Conservation (phyloP, 352 stramenopile genomes). For the Lagenidium sp. region DNA sequence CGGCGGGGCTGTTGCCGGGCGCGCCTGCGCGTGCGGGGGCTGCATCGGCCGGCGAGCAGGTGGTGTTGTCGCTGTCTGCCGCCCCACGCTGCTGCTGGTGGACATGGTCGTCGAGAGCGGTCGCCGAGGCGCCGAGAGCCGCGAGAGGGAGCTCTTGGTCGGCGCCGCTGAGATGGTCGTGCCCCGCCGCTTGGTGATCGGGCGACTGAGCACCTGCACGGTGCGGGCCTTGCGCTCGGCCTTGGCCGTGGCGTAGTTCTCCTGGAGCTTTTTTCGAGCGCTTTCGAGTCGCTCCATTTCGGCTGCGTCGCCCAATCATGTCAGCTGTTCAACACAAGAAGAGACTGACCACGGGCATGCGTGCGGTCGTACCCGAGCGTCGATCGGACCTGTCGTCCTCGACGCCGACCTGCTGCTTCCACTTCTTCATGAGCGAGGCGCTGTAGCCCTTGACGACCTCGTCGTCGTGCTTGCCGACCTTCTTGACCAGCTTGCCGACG, state of each 20-base stretch:
- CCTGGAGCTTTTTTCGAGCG: constrained; percentile 61
- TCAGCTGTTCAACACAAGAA: not conserved
- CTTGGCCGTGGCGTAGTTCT: constrained; percentile 62
- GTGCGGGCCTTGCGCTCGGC: constrained; percentile 64
- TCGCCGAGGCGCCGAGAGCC: no score
- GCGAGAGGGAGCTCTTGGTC: constrained; percentile 34
- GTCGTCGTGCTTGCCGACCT: constrained; percentile 81
- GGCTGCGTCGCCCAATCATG: constrained; percentile 7
- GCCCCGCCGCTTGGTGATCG: constrained; percentile 42
- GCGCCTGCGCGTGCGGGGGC: no score
- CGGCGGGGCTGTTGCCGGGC: no score
- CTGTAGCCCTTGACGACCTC: constrained; percentile 76
- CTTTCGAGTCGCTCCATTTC: constrained; percentile 51
- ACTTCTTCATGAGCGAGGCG: constrained; percentile 73
- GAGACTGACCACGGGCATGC: constrained; percentile 2
- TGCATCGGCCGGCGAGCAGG: no score
- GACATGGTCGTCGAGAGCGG: constrained; percentile 18
- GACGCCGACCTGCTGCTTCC: constrained; percentile 67
- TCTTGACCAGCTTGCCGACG: constrained; percentile 76
- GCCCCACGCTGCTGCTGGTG: constrained; percentile 21
- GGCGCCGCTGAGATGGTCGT: constrained; percentile 56
- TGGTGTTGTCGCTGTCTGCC: no score
- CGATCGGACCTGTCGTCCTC: constrained; percentile 8
- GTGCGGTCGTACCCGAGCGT: not conserved
- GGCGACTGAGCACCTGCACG: constrained; percentile 58